Conservation (phyloP, 345 rosid species). For the Litchi chinensis region DNA sequence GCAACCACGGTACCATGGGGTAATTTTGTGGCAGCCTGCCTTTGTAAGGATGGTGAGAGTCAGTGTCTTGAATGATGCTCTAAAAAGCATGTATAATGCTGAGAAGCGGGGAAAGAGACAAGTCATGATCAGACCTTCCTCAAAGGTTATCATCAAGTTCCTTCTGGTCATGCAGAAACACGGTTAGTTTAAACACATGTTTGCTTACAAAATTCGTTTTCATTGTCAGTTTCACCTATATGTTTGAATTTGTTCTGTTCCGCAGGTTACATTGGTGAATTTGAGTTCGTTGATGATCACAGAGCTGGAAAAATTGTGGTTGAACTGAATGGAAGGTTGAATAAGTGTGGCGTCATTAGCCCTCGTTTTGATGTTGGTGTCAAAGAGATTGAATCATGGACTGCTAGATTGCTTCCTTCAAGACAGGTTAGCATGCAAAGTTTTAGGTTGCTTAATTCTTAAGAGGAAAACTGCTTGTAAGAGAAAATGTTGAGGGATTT, state of each 20-base stretch:
- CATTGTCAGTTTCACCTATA: neutral
- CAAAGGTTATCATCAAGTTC: slow-evolving; percentile 16
- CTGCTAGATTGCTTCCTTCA: slow-evolving; percentile 23
- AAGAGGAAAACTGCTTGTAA: too few species aligned
- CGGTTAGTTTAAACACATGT: slow-evolving; percentile 1
- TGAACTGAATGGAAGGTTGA: slow-evolving; percentile 9
- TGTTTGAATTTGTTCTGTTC: neutral
- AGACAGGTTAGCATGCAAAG: slow-evolving; percentile 10
- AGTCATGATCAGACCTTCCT: slow-evolving; percentile 28
- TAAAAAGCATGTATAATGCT: slow-evolving; percentile 22
- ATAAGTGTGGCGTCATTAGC: slow-evolving; percentile 29
- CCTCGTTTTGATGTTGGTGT: slow-evolving; percentile 7
- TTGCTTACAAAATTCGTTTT: neutral
- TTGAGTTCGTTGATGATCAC: slow-evolving; percentile 26
- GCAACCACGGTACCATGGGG: neutral
- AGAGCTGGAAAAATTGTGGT: slow-evolving; percentile 23
- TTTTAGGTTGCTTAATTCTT: neutral
- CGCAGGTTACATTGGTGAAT: slow-evolving; percentile 24
- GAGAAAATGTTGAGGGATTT: neutral
- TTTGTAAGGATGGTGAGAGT: slow-evolving; percentile 20
- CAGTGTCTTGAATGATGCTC: slow-evolving; percentile 23
- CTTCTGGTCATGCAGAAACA: slow-evolving; percentile 24
- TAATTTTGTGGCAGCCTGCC: neutral
- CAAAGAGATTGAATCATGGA: slow-evolving; percentile 20
- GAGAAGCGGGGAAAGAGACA: slow-evolving; percentile 23